Evolutionary conservation across 1,284 basidiomycete species (phyloP), one percentile per base, ranked within the genome.

Genomic region (Malassezia equina): DNA sequence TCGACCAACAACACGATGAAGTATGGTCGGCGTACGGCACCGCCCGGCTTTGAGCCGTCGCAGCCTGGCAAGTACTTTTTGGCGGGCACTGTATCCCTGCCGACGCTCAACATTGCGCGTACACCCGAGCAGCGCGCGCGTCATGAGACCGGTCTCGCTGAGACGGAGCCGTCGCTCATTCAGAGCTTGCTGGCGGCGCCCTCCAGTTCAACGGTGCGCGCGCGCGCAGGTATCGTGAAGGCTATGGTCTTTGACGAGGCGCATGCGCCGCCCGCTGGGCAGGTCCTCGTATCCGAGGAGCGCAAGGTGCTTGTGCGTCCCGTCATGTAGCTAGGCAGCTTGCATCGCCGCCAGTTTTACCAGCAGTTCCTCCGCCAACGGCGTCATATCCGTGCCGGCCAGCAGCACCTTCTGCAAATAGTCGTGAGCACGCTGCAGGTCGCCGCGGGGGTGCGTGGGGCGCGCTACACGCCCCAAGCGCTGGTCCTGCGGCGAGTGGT

Each of bases 341-440:
- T 62, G 51, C 67, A 65, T 27, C 69, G 62, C 43, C 69, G 46
- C 36, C 8, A 73, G 50, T 15, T 64, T 63, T 46, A 67, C 67
- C 29, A 72, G 61, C 43, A 72, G 46, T 34, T 66, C 65, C 51
- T 73, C 71, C 21, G 71, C 71, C 40, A 65, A 52, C 24, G 62
- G 63, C 13, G 66, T 61, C 59, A 67, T 60, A 24, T 71, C 69
- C 12, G 67, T 70, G 9, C 67, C 66, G 15, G 66, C 64, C 9
- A 60, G 60, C n/a, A 71, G 60, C 15, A 72, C 69, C 43, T 71
- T 69, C 32, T 68, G 62, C 55, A 73, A 47, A 24, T 71, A 71
- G 40, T 72, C 68, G 41, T 62, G 60, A 2, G 71, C 71, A 34
- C 69, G 58, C 9, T 58, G 61, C 27, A 69, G 29, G 45, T 72